Evolutionary conservation across 176 grass and related monocot species (phyloP).

Genomic region (Eleusine indica): DNA sequence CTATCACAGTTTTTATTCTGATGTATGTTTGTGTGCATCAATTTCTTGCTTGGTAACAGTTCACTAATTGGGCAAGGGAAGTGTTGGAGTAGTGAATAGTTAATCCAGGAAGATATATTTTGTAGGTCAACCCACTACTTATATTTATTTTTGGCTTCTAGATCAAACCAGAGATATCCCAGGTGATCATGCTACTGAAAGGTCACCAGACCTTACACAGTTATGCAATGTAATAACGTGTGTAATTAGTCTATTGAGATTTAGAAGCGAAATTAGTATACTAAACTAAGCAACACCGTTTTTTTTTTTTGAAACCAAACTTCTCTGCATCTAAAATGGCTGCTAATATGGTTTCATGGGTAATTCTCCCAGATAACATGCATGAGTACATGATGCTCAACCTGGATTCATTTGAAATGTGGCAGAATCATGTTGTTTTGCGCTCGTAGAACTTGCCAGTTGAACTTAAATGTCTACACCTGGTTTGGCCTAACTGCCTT

Average conservation of each 20-base stretch:
- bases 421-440: background rate
- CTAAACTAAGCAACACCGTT: background rate
- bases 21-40: slow-evolving; percentile 15
- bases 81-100: background rate
- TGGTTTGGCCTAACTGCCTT: background rate
- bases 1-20: slow-evolving; percentile 4
- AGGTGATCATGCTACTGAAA: slow-evolving; percentile 21
- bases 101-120: background rate
- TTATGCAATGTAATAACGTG: background rate
- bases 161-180: slow-evolving; percentile 16
- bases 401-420: background rate
- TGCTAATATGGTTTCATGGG: slow-evolving; percentile 3
- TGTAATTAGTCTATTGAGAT: background rate
- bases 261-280: background rate
- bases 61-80: background rate
- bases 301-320: slow-evolving; percentile 5
- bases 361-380: background rate
- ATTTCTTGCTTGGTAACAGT: slow-evolving; percentile 16
- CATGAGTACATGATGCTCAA: background rate
- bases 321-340: slow-evolving; percentile 21
- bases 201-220: background rate
- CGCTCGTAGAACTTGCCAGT: background rate
- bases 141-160: background rate
- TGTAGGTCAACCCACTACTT: background rate
- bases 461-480: background rate